Evolutionary conservation across 108 stramenopile genomes (phyloP).

Genomic region (Bacterosira constricta): DNA sequence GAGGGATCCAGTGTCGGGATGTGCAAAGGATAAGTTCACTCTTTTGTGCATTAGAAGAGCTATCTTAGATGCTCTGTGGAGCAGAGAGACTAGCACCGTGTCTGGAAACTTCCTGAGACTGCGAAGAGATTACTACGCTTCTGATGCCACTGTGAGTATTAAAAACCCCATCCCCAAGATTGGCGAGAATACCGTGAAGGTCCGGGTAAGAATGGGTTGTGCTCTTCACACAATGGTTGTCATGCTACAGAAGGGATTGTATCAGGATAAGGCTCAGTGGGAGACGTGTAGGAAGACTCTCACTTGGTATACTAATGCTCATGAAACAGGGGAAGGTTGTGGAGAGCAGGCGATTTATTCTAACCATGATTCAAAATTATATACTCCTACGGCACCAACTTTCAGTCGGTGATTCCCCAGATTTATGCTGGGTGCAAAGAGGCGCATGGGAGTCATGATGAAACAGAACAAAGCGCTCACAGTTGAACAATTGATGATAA

Average conservation of each 20-base stretch:
- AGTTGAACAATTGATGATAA: neutral
- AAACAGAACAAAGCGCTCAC: neutral
- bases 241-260: neutral
- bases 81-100: conserved; percentile 45
- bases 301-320: neutral
- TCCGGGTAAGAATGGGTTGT: neutral
- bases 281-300: neutral
- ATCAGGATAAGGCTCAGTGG: neutral
- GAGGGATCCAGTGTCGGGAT: conserved; percentile 5
- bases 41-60: conserved; percentile 27
- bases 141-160: neutral
- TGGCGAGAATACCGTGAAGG: neutral
- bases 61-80: conserved; percentile 56
- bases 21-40: neutral
- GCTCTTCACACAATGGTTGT: neutral
- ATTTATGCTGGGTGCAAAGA: neutral
- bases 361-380: too few species aligned
- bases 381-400: neutral
- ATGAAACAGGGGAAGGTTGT: neutral
- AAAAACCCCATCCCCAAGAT: neutral
- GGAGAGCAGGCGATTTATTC: neutral
- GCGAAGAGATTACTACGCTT: neutral
- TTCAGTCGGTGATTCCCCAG: neutral
- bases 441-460: neutral
- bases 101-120: neutral